Evolutionary conservation across 495 filamentous ascomycete genomes (phyloP), one percentile per base, ranked within the genome.

Genomic region (Saxophila tyrrhenica): DNA sequence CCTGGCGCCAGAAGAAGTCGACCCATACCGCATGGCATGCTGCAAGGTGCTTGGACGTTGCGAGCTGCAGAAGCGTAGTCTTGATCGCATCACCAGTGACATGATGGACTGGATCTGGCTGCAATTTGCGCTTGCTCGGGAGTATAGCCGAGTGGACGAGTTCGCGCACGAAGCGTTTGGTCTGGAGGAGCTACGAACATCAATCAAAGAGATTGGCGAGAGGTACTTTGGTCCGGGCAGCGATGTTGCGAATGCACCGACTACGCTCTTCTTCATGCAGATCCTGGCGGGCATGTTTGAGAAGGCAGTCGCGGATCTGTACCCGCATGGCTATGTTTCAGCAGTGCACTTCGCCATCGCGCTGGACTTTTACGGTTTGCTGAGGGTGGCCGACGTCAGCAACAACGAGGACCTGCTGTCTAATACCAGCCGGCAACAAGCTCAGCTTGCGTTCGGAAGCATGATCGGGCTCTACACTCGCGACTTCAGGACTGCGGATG

Each of bases 21-120:
- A 99, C 72, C 94, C 92, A 38, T 99, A 92, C 70, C 82, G 89
- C 42, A 89, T 94, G 80, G 90, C 90, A 16, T 95, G 94, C 67
- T 97, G 96, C 76, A 97, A 97, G 70, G 81, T 99, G 52, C 84
- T 97, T 61, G 92, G 92, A 45, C 88, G 92, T 29, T 95, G 90
- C 70, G 92, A 97, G 61, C 77, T 99, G 19, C 75, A 70, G 55
- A 83, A 84, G 48, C 79, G 89, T 58, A 86, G 77, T 52, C 74
- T 96, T 11, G 86, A 94, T n/a, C 78, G 79, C 46, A 75, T 97
- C 17, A 83, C 79, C 51, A 84, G 84, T 52, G 84, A 80, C 22
- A 82, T 94, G 45, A 87, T 95, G 60, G 94, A 97, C 65, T 97
- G 89, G 88, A 82, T 94, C 67, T 99, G 92, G 92, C 70, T 99